These are phyloP conservation scores for Xylariaceae sp. DNA, from an alignment of 2,329 filamentous ascomycete species.

Conservation along the genomic window DNA sequence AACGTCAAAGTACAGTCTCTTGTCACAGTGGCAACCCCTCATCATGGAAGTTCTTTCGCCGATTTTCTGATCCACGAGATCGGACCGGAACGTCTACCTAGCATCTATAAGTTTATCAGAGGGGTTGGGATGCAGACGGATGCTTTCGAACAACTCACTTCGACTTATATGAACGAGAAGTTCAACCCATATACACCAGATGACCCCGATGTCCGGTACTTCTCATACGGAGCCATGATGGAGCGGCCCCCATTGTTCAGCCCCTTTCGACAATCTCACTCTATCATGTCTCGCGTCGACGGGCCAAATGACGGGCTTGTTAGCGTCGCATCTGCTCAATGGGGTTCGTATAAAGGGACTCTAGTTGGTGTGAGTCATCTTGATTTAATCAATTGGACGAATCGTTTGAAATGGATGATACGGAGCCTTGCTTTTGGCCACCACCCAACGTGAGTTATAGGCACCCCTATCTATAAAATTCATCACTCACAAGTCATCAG, in stretches of 20 bases:
- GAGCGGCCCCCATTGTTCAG: constrained; percentile 58
- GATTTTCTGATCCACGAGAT: constrained; percentile 50
- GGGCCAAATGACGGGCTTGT: constrained; percentile 65
- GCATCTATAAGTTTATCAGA: constrained; percentile 49
- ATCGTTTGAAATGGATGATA: constrained; percentile 52
- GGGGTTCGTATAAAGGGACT: constrained; percentile 63
- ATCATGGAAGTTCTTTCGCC: constrained; percentile 53
- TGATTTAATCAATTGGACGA: constrained; percentile 66
- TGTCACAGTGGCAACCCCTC: constrained; percentile 53
- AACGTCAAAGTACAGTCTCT: constrained; percentile 47
- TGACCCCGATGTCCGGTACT: constrained; percentile 51
- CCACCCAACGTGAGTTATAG: constrained; percentile 44
- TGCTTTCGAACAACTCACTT: constrained; percentile 60
- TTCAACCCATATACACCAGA: constrained; percentile 59
- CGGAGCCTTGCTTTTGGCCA: constrained; percentile 49
- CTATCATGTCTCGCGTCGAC: constrained; percentile 47
- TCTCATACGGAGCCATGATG: constrained; percentile 57
- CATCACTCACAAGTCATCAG: constrained; percentile 30
- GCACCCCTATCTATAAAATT: not conserved
- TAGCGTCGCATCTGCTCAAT: constrained; percentile 58
- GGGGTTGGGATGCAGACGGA: constrained; percentile 52
- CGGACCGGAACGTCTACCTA: constrained; percentile 48
- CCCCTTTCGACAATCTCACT: constrained; percentile 53
- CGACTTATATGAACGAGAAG: constrained; percentile 51
- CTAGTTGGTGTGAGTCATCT: constrained; percentile 59